Base-by-base conservation (phyloP, 495 filamentous ascomycete species). In the Darksidea phi region DNA sequence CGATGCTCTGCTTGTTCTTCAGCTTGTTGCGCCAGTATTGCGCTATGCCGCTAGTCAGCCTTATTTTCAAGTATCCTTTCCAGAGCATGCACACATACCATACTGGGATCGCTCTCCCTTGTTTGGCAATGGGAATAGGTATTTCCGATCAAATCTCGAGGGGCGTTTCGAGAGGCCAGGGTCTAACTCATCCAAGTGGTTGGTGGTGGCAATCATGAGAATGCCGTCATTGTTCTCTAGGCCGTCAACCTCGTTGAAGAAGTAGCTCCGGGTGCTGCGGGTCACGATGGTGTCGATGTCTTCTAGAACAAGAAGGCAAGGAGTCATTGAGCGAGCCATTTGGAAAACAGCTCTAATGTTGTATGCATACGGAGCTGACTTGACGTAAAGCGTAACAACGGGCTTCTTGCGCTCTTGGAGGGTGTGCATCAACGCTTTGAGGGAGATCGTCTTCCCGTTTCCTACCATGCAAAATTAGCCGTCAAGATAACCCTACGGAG, bases 221-320 rank as follows among this genome's bases (percentile, higher is more conserved):
- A 88, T 84, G 36, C 84, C 85, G 67, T 87, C 80, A 63, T 88
- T 88, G 60, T 75, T 78, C 61, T 83, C 84, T 20, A 89, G 73
- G 0, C 87, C 86, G 61, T 89, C 86, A 2, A 88, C 79, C 63
- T 89, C 84, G 66, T 89, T 89, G 50, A 89, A 76, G 67, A 89
- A 89, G 72, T 85, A 88, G 55, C 76, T 80, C 12, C 84, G 73
- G 20, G 83, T 79, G 8, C 55, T 59, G 43, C 77, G 75, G 1
- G 72, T 76, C 11, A 88, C 78, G 13, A 87, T 71, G 34, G 79
- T 84, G 64, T 88, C 86, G 21, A 89, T 79, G 57, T 89, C 86
- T 70, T 89, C 86, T 38, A 89, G 81, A 43, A 88, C 70, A 6
- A 83, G 70, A 26, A 83, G 55, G 50, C 78, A 80, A 1, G 78